Conservation (phyloP, 495 filamentous ascomycete species). For the Penicillium dipodomyicola region DNA sequence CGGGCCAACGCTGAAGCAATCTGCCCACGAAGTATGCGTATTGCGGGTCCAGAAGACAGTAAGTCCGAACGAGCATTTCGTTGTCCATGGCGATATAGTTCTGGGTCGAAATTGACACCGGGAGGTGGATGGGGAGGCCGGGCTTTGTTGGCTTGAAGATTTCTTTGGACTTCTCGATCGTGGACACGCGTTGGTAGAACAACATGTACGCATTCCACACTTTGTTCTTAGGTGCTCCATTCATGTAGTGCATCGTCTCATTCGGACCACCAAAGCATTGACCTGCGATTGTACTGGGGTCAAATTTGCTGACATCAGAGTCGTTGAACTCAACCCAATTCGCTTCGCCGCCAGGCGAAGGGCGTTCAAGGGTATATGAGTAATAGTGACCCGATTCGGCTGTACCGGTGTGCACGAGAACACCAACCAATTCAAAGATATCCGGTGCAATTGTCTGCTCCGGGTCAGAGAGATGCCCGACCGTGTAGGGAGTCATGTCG, state of each 20-base stretch:
- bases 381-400: slow-evolving; percentile 98
- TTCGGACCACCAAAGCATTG: slow-evolving; percentile 78
- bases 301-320: slow-evolving; percentile 71
- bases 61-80: slow-evolving; percentile 66
- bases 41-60: slow-evolving; percentile 74
- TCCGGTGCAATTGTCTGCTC: slow-evolving; percentile 55
- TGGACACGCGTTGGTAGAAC: slow-evolving; percentile 84
- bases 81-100: slow-evolving; percentile 70
- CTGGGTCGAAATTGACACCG: slow-evolving; percentile 54
- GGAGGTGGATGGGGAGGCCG: slow-evolving; percentile 53
- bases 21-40: slow-evolving; percentile 66
- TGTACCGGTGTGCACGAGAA: slow-evolving; percentile 88
- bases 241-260: slow-evolving; percentile 44
- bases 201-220: slow-evolving; percentile 93
- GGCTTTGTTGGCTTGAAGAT: slow-evolving; percentile 29
- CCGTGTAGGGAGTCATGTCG: slow-evolving; percentile 88
- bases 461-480: slow-evolving; percentile 75
- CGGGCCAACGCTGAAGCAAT: slow-evolving; percentile 51
- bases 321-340: slow-evolving; percentile 95
- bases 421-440: slow-evolving; percentile 85
- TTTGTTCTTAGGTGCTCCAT: slow-evolving; percentile 56
- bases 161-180: slow-evolving; percentile 44
- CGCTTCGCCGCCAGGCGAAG: slow-evolving; percentile 48
- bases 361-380: slow-evolving; percentile 84
- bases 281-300: slow-evolving; percentile 66